Evolutionary conservation across 441 rosid genomes (phyloP).

Genomic region (Gossypium schwendimanii): DNA sequence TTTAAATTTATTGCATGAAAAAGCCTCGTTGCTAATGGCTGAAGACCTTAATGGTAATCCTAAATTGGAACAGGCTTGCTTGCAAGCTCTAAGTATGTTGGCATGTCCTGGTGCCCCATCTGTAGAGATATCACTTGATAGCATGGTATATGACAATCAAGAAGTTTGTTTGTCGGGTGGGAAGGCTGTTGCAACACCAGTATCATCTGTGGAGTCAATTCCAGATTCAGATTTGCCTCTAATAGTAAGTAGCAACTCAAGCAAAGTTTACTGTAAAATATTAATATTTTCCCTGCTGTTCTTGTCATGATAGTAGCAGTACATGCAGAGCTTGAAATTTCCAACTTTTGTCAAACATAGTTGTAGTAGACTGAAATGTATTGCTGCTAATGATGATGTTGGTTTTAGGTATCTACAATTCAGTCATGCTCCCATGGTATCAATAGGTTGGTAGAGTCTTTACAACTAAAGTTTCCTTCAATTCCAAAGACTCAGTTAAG

Average conservation of each 20-base stretch:
- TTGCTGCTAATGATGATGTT: conserved; percentile 12
- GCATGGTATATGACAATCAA: conserved; percentile 32
- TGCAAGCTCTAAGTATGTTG: conserved; percentile 57
- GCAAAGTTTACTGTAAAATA: neutral
- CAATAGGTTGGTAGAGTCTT: conserved; percentile 49
- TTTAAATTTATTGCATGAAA: conserved; percentile 62
- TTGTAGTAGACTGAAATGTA: neutral
- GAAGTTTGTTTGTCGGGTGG: conserved; percentile 30
- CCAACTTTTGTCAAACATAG: neutral
- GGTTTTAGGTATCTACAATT: conserved; percentile 54
- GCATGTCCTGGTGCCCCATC: conserved; percentile 36
- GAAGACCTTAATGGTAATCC: conserved; percentile 46
- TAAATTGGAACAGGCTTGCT: conserved; percentile 59
- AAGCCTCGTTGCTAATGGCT: conserved; percentile 28
- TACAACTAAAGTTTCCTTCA: conserved; percentile 70
- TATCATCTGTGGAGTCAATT: conserved; percentile 26
- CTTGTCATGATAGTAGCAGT: neutral
- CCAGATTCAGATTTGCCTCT: conserved; percentile 57
- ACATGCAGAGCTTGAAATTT: neutral
- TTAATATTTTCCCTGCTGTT: neutral
- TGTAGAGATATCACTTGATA: conserved; percentile 35
- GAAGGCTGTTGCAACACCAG: conserved; percentile 28
- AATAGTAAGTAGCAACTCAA: conserved; percentile 44
- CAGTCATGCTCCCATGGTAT: conserved; percentile 62
- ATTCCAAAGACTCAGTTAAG: conserved; percentile 52